These are phyloP conservation scores for Aspergillus ostianus DNA, from an alignment of 495 filamentous ascomycete genomes.

Conservation along the genomic window DNA sequence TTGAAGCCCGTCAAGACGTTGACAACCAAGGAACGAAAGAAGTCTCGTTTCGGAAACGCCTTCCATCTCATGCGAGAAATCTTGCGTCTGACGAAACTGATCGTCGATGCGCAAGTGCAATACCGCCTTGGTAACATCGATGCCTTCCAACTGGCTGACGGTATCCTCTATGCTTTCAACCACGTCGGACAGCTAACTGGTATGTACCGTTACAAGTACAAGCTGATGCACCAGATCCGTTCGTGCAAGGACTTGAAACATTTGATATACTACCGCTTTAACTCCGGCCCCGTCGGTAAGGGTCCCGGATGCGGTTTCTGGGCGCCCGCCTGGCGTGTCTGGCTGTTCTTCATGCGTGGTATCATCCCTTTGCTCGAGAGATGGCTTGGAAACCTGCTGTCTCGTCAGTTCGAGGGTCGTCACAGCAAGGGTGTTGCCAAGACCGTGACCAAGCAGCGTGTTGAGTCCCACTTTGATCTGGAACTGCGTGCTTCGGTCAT, in stretches of 20 bases:
- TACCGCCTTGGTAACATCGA: constrained; percentile 98
- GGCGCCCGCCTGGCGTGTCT: constrained; percentile 98
- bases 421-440: constrained; percentile 99
- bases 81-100: constrained; percentile 93
- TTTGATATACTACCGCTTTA: constrained; percentile 99
- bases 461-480: constrained; percentile 98
- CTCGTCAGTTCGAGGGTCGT: constrained; percentile 96
- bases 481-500: constrained; percentile 98
- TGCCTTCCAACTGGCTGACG: constrained; percentile 97
- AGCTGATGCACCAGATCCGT: constrained; percentile 99
- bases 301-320: constrained; percentile 99
- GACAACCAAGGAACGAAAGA: constrained; percentile 99
- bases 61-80: constrained; percentile 99
- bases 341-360: constrained; percentile 99
- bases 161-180: constrained; percentile 98
- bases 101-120: constrained; percentile 98
- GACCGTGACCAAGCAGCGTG: constrained; percentile 98
- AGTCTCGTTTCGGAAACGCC: constrained; percentile 98
- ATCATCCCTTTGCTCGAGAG: constrained; percentile 96
- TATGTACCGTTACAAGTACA: constrained; percentile 99
- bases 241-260: constrained; percentile 99
- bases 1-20: constrained; percentile 98
- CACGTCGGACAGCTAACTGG: constrained; percentile 98
- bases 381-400: constrained; percentile 96
- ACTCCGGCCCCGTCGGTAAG: constrained; percentile 95